Evolutionary conservation across 805 yeast genomes (phyloP).

Genomic region (Wickerhamomyces chambardii): DNA sequence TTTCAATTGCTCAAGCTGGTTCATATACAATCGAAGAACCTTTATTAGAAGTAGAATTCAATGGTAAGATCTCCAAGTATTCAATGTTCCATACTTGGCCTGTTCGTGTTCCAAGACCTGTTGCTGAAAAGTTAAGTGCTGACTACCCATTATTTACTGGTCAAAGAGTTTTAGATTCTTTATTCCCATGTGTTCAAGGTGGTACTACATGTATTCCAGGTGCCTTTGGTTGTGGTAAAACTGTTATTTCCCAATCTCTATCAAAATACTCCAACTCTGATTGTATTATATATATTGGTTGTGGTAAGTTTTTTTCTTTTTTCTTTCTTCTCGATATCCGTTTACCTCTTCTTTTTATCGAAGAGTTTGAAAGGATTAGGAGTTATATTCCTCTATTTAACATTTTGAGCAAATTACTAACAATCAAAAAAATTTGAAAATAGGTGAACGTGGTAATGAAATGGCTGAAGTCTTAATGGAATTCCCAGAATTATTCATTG

Average conservation of each 20-base stretch:
- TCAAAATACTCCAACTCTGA: slow-evolving; percentile 98
- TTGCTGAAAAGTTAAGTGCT: slow-evolving; percentile 87
- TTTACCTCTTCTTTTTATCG: too few relatives aligned
- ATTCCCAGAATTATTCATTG: slow-evolving; percentile 95
- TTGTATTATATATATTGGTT: slow-evolving; percentile 90
- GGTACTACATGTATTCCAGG: slow-evolving; percentile 99
- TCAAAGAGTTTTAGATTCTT: slow-evolving; percentile 95
- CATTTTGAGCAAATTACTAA: too few relatives aligned
- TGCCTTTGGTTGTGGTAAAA: slow-evolving; percentile 99
- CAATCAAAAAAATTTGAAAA: neutral
- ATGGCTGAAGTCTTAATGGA: slow-evolving; percentile 99
- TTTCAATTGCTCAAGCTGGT: slow-evolving; percentile 83
- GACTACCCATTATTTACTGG: slow-evolving; percentile 96
- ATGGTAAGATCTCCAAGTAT: slow-evolving; percentile 72
- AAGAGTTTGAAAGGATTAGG: too few relatives aligned
- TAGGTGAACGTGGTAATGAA: slow-evolving; percentile 96
- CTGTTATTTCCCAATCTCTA: slow-evolving; percentile 95
- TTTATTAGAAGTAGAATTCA: slow-evolving; percentile 88
- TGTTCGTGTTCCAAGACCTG: slow-evolving; percentile 99
- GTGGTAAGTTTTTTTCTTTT: slow-evolving; percentile 10
- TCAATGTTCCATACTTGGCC: slow-evolving; percentile 99
- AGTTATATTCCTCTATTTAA: too few relatives aligned
- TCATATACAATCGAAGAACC: slow-evolving; percentile 87
- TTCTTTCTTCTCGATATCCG: too few relatives aligned
- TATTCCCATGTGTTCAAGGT: slow-evolving; percentile 99